A percentile compares a stretch with the other conserved stretches of the same genome.
phyloP scores from a whole-genome alignment of 2,329 filamentous ascomycete genomes.

The Fonsecaea multimorphosa region DNA sequence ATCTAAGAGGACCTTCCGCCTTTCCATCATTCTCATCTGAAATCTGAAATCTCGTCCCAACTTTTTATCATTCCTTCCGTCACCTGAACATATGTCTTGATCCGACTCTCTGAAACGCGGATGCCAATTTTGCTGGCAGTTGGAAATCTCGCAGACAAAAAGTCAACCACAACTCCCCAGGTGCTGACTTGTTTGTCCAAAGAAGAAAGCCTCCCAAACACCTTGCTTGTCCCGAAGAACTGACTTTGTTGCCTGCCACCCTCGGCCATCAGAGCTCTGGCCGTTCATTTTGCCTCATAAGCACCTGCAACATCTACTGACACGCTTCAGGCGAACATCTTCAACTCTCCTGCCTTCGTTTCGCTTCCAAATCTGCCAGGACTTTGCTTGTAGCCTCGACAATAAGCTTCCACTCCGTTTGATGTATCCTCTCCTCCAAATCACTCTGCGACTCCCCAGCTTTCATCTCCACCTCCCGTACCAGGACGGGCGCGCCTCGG shows the following conservation, averaged over 20 bases:
- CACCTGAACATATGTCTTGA: neutral
- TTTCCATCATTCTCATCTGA: neutral
- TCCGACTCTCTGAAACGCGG: neutral
- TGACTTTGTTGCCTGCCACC: constrained; percentile 2
- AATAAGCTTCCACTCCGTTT: constrained; percentile 77
- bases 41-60: neutral
- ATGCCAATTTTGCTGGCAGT: neutral
- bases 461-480: constrained; percentile 70
- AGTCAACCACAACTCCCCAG: neutral
- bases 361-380: constrained; percentile 45
- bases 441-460: constrained; percentile 68
- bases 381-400: constrained; percentile 71
- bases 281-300: neutral
- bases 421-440: constrained; percentile 75
- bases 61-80: neutral
- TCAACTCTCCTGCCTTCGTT: constrained; percentile 27
- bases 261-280: neutral
- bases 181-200: constrained; percentile 1
- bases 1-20: no score
- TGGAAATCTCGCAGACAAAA: neutral
- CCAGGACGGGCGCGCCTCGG: constrained; percentile 74
- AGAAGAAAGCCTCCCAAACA: constrained; percentile 14
- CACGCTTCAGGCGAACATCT: neutral
- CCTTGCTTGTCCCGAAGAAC: constrained; percentile 16
- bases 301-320: neutral